A percentile compares a stretch with the other conserved stretches of the same genome.
These are phyloP conservation scores for Globisporangium abappressorium DNA, from an alignment of 352 stramenopile genomes.

Conservation along the genomic window DNA sequence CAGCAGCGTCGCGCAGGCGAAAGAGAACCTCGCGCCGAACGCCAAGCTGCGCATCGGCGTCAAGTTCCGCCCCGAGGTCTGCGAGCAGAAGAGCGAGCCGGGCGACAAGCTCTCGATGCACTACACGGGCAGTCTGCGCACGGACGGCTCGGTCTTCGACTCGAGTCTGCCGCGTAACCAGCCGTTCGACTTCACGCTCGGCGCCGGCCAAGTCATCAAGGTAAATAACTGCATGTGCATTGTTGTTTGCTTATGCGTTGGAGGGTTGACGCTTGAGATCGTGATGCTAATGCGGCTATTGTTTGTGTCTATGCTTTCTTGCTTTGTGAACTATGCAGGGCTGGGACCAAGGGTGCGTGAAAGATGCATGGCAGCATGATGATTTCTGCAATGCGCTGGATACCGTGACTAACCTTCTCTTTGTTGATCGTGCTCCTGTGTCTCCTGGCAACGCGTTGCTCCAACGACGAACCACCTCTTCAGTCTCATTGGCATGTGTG, in stretches of 20 bases:
- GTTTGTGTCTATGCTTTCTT: conserved; percentile 8
- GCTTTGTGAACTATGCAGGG: conserved; percentile 23
- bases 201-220: conserved; percentile 94
- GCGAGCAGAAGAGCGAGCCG: conserved; percentile 63
- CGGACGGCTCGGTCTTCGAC: conserved; percentile 97
- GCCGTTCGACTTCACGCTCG: conserved; percentile 95
- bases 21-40: conserved; percentile 67
- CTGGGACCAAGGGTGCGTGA: conserved; percentile 73
- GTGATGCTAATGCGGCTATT: conserved; percentile 10
- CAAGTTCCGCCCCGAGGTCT: conserved; percentile 72
- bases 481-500: conserved; percentile 85
- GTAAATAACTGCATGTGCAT: conserved; percentile 20
- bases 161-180: conserved; percentile 92
- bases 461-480: not conserved
- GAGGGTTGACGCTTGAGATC: not conserved
- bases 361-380: not conserved
- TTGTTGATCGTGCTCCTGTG: conserved; percentile 5
- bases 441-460: conserved; percentile 1
- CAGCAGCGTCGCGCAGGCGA: conserved; percentile 33
- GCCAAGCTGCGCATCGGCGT: conserved; percentile 74
- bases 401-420: not conserved
- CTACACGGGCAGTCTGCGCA: conserved; percentile 94
- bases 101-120: conserved; percentile 93
- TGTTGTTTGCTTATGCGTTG: not conserved
- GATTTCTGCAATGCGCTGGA: not conserved